phyloP scores from a whole-genome alignment of 2,329 filamentous ascomycete species.

The Monilinia aucupariae region DNA sequence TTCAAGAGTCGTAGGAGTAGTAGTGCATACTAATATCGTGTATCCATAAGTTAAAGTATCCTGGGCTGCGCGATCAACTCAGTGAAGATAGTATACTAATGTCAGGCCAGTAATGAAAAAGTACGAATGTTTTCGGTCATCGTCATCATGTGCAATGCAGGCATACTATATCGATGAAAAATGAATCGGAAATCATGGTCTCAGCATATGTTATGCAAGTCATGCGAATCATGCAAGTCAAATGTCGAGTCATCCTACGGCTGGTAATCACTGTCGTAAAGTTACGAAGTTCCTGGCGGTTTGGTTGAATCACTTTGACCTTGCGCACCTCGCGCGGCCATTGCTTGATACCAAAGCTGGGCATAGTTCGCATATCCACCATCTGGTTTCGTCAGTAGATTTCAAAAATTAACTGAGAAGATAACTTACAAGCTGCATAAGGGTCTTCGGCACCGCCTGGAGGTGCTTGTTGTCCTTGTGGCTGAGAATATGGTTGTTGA shows the following conservation, averaged over 20 bases:
- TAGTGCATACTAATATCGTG: constrained; percentile 14
- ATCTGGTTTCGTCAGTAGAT: constrained; percentile 42
- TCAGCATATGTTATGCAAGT: constrained; percentile 32
- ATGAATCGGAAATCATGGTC: constrained; percentile 34
- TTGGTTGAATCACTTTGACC: constrained; percentile 37
- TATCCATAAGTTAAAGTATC: constrained; percentile 14
- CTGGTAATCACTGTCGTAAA: constrained; percentile 24
- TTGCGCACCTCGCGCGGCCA: constrained; percentile 44
- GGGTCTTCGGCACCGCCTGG: constrained; percentile 53
- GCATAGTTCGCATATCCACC: constrained; percentile 79
- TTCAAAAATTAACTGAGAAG: constrained; percentile 3
- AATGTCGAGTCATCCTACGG: constrained; percentile 28
- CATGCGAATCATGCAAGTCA: constrained; percentile 33
- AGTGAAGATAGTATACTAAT: constrained; percentile 17
- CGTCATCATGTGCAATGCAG: constrained; percentile 33
- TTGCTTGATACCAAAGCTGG: constrained; percentile 73
- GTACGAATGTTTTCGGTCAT: constrained; percentile 17
- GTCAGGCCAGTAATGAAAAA: constrained; percentile 7
- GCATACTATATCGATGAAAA: constrained; percentile 33
- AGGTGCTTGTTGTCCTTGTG: constrained; percentile 40
- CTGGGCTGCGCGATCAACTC: constrained; percentile 17
- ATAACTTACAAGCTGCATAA: constrained; percentile 64
- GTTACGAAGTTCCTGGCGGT: constrained; percentile 39
- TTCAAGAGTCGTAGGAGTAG: constrained; percentile 11
- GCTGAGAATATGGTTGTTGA: constrained; percentile 42